Percentiles rank a stretch among this genome's conserved stretches.
Conservation (phyloP, 2,329 filamentous ascomycete species). For the Stemphylium vesicarium region DNA sequence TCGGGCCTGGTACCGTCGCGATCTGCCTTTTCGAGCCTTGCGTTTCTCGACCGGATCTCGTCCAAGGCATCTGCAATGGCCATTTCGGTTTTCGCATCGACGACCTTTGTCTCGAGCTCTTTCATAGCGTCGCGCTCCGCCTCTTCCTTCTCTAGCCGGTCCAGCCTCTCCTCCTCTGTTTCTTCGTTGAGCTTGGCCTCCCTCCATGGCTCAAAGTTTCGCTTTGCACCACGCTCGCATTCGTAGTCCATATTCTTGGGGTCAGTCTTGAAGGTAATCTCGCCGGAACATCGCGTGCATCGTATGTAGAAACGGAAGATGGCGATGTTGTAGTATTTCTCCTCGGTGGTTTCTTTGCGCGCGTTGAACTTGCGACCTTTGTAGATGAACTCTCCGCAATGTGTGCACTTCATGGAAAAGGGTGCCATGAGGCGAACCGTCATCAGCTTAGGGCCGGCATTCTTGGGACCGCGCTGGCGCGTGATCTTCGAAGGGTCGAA, state of each 20-base stretch:
- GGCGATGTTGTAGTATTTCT: constrained; percentile 86
- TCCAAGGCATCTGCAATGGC: constrained; percentile 93
- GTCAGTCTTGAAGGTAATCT: constrained; percentile 94
- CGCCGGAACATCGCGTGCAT: constrained; percentile 82
- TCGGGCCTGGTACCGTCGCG: constrained; percentile 65
- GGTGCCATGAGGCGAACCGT: constrained; percentile 91
- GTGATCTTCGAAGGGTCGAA: constrained; percentile 86
- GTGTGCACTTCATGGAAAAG: constrained; percentile 77
- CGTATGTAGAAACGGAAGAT: constrained; percentile 88
- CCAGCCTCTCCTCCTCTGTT: constrained; percentile 84
- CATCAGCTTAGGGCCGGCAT: constrained; percentile 78
- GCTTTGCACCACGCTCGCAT: constrained; percentile 80
- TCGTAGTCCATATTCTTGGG: constrained; percentile 94
- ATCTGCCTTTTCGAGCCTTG: constrained; percentile 77
- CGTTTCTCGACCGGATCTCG: constrained; percentile 91
- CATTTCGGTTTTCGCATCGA: constrained; percentile 95
- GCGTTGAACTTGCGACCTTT: constrained; percentile 96
- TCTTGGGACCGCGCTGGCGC: constrained; percentile 71
- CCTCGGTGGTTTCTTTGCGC: constrained; percentile 87
- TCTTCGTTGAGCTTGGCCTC: constrained; percentile 71
- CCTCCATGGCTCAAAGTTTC: constrained; percentile 94
- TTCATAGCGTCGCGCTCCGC: constrained; percentile 91
- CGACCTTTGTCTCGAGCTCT: constrained; percentile 90
- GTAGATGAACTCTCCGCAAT: constrained; percentile 83
- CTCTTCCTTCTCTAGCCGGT: constrained; percentile 80